These are phyloP conservation scores for Chlorella variabilis DNA, from an alignment of 163 green algal genomes.

Conservation along the genomic window DNA sequence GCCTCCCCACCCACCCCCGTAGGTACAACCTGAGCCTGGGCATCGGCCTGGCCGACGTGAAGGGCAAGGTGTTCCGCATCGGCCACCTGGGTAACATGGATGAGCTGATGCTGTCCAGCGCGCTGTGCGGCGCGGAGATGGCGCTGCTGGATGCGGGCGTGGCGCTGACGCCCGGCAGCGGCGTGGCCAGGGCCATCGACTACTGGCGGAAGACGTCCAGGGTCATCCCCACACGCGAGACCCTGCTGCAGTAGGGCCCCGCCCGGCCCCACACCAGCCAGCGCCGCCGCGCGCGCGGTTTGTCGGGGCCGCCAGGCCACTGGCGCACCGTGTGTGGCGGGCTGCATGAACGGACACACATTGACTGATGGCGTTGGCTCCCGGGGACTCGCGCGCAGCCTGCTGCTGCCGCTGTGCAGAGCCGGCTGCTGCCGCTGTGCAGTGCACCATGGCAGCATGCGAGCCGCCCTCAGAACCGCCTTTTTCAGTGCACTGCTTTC, in stretches of 20 bases:
- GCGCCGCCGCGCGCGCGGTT: no score
- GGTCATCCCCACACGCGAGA: slow-evolving; percentile 83
- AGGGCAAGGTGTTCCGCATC: slow-evolving; percentile 94
- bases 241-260: slow-evolving; percentile 21
- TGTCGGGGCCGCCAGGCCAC: no score
- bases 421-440: no score
- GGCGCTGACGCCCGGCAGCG: slow-evolving; percentile 73
- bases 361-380: no score
- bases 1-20: neutral
- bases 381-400: no score
- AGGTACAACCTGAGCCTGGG: slow-evolving; percentile 96
- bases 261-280: no score
- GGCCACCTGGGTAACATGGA: slow-evolving; percentile 98
- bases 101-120: slow-evolving; percentile 92
- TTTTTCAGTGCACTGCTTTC: neutral
- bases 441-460: no score
- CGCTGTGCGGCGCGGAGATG: slow-evolving; percentile 94
- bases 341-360: no score
- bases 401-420: no score
- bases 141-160: slow-evolving; percentile 87
- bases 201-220: slow-evolving; percentile 76
- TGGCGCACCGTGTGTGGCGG: no score
- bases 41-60: slow-evolving; percentile 70
- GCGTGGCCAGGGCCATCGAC: slow-evolving; percentile 75
- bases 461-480: no score